These are phyloP conservation scores for Earliella scabrosa DNA, from an alignment of 1,284 basidiomycete genomes.

Conservation along the genomic window DNA sequence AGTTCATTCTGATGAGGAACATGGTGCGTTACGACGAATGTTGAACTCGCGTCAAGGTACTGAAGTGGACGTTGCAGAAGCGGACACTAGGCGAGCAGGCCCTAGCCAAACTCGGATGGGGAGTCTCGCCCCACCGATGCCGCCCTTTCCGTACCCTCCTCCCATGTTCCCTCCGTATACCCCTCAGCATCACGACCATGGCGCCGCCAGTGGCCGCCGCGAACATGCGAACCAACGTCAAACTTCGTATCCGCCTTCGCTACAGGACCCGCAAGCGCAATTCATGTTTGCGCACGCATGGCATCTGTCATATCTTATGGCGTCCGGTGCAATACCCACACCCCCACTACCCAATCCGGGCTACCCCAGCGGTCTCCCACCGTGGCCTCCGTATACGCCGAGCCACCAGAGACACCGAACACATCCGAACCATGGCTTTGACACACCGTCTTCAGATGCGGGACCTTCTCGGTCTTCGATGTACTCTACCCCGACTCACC, in stretches of 20 bases:
- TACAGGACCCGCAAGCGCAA: constrained; percentile 39
- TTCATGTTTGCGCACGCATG: constrained; percentile 40
- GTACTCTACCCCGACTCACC: constrained; percentile 44
- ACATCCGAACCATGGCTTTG: constrained; percentile 4
- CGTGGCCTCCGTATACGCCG: constrained; percentile 35
- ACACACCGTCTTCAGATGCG: constrained; percentile 24
- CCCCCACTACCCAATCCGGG: background rate
- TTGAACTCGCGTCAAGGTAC: background rate
- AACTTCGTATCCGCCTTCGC: constrained; percentile 1
- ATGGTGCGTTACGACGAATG: constrained; percentile 14
- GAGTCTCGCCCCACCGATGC: constrained; percentile 8
- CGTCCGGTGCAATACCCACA: constrained; percentile 20
- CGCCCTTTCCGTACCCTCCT: constrained; percentile 13
- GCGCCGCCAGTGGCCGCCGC: background rate
- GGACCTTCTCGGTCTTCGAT: constrained; percentile 26
- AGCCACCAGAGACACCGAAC: constrained; percentile 26
- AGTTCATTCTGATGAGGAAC: constrained; percentile 15
- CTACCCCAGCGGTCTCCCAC: constrained; percentile 13
- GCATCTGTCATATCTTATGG: constrained; percentile 36
- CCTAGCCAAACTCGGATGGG: background rate
- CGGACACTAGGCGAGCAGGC: background rate
- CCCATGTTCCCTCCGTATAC: constrained; percentile 22
- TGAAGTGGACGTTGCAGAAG: constrained; percentile 10
- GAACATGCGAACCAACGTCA: background rate
- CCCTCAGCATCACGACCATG: constrained; percentile 15